Percentiles rank a stretch among this genome's conserved stretches.
Evolutionary conservation across 768 basidiomycete genomes (phyloP).

Genomic region (Pleurotus sapidus): DNA sequence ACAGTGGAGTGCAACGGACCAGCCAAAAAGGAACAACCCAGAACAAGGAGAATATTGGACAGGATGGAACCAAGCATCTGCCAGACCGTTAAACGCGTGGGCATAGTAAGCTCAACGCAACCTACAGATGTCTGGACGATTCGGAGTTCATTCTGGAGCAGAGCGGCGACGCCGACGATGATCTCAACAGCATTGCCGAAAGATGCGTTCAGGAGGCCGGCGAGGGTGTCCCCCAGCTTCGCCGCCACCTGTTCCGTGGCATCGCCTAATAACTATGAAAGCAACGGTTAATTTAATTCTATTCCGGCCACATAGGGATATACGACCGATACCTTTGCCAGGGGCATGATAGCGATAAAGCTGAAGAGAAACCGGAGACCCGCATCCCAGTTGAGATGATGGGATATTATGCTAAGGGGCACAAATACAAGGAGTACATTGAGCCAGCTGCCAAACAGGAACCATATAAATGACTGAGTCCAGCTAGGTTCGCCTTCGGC

Average conservation of each 20-base stretch:
- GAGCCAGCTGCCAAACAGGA: slow-evolving; percentile 64
- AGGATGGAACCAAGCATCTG: slow-evolving; percentile 90
- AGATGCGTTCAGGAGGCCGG: slow-evolving; percentile 83
- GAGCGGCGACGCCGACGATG: slow-evolving; percentile 84
- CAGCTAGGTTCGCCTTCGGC: slow-evolving; percentile 67
- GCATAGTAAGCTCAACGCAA: background rate
- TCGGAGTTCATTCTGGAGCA: slow-evolving; percentile 76
- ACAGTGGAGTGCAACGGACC: slow-evolving; percentile 34
- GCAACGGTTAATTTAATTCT: slow-evolving; percentile 2
- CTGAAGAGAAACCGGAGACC: slow-evolving; percentile 71
- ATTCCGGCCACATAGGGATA: background rate
- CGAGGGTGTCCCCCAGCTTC: slow-evolving; percentile 79
- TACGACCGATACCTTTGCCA: slow-evolving; percentile 64
- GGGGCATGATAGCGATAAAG: slow-evolving; percentile 82
- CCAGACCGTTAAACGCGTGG: background rate
- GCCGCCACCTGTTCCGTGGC: slow-evolving; percentile 80
- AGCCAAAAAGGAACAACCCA: slow-evolving; percentile 89
- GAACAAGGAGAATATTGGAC: slow-evolving; percentile 85
- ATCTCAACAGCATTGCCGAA: slow-evolving; percentile 87
- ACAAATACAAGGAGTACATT: slow-evolving; percentile 80
- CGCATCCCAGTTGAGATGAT: slow-evolving; percentile 72
- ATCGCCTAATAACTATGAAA: slow-evolving; percentile 64
- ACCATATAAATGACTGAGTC: slow-evolving; percentile 52
- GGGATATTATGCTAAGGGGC: slow-evolving; percentile 66
- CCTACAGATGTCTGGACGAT: slow-evolving; percentile 90